Evolutionary conservation across 1,284 basidiomycete species (phyloP).

Genomic region (Trichosporon faecale): DNA sequence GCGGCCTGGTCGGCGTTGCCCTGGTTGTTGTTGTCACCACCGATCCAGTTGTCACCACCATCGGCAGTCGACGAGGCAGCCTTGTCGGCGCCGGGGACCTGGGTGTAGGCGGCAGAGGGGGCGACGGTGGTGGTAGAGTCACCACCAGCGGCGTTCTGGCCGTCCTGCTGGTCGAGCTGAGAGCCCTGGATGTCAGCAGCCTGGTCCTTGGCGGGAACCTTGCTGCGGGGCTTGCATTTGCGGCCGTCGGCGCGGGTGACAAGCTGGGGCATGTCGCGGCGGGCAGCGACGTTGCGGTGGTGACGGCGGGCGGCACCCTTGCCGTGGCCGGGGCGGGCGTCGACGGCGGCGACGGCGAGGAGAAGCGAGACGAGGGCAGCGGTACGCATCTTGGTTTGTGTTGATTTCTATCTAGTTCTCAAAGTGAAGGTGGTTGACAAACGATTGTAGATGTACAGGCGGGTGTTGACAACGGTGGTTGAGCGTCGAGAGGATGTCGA

Average conservation of each 20-base stretch:
- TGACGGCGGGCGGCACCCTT: background rate
- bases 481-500: no score
- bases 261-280: background rate
- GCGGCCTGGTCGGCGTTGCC: background rate
- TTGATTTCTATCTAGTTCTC: background rate
- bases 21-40: background rate
- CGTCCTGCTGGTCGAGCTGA: background rate
- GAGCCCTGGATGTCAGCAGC: background rate
- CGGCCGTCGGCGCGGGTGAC: background rate
- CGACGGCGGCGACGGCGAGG: background rate
- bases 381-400: background rate
- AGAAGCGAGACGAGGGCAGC: conserved; percentile 5
- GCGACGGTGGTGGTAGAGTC: background rate
- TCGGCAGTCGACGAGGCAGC: background rate
- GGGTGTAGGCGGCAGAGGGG: background rate
- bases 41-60: background rate
- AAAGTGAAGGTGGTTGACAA: background rate
- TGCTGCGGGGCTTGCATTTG: background rate
- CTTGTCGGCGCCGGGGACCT: background rate
- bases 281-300: background rate
- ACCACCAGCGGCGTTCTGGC: background rate
- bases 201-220: background rate
- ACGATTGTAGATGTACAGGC: conserved; percentile 8
- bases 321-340: background rate
- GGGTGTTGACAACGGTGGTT: background rate